These are phyloP conservation scores for Elaphomyces granulatus DNA, from an alignment of 495 filamentous ascomycete genomes.

Conservation along the genomic window DNA sequence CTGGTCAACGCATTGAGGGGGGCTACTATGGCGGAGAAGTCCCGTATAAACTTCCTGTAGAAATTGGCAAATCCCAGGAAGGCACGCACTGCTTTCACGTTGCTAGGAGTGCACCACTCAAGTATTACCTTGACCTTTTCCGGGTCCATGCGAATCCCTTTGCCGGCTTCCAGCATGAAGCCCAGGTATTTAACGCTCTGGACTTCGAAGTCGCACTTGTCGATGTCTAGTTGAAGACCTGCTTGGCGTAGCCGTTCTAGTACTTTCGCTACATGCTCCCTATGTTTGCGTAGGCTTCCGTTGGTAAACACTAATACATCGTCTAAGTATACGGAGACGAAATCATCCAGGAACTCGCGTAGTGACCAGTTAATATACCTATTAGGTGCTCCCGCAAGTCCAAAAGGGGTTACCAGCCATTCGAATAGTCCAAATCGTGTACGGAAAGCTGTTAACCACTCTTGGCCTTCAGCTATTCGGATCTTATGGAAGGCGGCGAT, in stretches of 20 bases:
- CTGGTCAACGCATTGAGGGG: constrained; percentile 6
- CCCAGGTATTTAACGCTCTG: constrained; percentile 10
- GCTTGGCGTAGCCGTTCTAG: constrained; percentile 7
- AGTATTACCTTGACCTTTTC: constrained; percentile 13
- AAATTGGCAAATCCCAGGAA: constrained; percentile 26
- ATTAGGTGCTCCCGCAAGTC: too few relatives aligned
- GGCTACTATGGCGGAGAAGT: constrained; percentile 8
- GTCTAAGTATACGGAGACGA: constrained; percentile 20
- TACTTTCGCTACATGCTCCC: constrained; percentile 9
- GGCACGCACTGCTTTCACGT: constrained; percentile 8
- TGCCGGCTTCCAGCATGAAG: constrained; percentile 8
- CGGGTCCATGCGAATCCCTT: constrained; percentile 12
- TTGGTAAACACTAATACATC: constrained; percentile 15
- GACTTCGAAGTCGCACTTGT: too few relatives aligned
- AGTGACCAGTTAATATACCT: constrained; percentile 17
- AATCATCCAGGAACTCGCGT: constrained; percentile 7
- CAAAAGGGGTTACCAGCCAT: too few relatives aligned
- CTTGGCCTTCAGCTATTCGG: too few relatives aligned
- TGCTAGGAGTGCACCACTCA: constrained; percentile 8
- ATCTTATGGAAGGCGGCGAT: too few relatives aligned
- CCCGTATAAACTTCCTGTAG: constrained; percentile 17
- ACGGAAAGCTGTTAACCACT: too few relatives aligned
- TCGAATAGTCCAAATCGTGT: too few relatives aligned
- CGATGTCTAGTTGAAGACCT: too few relatives aligned
- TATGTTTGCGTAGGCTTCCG: constrained; percentile 7